Evolutionary conservation across 2,329 filamentous ascomycete genomes (phyloP), one percentile per base, ranked within the genome.

Genomic region (Penicillium janthinellum): DNA sequence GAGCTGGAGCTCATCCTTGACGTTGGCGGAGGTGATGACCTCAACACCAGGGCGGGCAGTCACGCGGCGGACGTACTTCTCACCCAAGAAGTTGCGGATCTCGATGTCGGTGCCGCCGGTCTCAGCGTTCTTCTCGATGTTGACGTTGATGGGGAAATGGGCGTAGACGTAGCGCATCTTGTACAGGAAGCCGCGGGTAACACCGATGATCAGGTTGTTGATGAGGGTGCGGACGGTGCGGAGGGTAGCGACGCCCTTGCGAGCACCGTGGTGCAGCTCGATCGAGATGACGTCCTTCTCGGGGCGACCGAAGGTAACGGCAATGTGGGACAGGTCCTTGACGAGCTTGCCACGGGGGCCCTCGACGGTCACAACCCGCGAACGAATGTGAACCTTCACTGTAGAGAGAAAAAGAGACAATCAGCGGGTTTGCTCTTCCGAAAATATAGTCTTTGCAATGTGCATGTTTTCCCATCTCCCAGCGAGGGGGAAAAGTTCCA

Each of bases 161-260:
- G 95, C 95, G 82, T 99, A 99, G 83, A 99, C 95, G 86, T 99
- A 99, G 78, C 96, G 92, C 94, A 99, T 98, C 91, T 99, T 99
- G 90, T 99, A 99, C 86, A 96, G 96, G 91, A 90, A 99, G 73
- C 95, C 95, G 87, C 94, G 96, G 81, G 95, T 99, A 72, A 99
- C 95, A 82, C 95, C 95, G 76, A 93, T 89, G 82, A 99, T 91
- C 84, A 99, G 81, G 90, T 99, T 99, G 88, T 96, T 91, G 87
- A 99, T 96, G 83, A 98, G 83, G 70, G 94, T 94, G 79, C 92
- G 92, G 84, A 99, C 95, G 77, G 95, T 99, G 77, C 95, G 92
- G 82, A 99, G 92, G 73, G 94, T 91, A 78, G 95, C 95, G 79
- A 99, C 90, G 81, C 92, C 94, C 90, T 99, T 99, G 84, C 95